Evolutionary conservation across 139 green algal species (phyloP), one percentile per base, ranked within the genome.

Genomic region (Ettlia oleoabundans): DNA sequence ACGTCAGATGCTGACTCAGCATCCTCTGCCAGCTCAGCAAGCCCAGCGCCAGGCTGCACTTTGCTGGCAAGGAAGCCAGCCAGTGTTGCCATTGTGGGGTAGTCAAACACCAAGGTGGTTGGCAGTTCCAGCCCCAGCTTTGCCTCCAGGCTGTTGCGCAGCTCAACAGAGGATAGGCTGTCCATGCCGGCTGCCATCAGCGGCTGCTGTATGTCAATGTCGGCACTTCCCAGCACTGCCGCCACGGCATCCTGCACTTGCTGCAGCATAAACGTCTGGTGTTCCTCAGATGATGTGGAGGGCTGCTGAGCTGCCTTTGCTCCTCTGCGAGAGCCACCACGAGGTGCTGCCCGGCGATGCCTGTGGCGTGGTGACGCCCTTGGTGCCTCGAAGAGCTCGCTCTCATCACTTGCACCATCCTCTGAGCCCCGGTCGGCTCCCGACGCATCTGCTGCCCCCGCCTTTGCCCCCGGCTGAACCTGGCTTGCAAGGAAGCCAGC

Each of bases 81-180:
- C 6, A 94, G 82, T 13, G 88, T 82, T 3, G 42, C 52, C 10
- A 64, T 30, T 1, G 67, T 88, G 18, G 92, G 92, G 83, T 93
- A 94, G 85, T 96, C 92, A 78, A 95, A 94, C 4, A 88, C 79
- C 0, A 95, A 62, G 2, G 92, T 95, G n/a, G 79, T 69, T 0
- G 91, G 90, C 66, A 95, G 84, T 19, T 91, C 78, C 5, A 92
- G 21, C 26, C 74, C 78, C 38, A 94, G 80, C 4, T 37, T 64
- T 26, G 53, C 83, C 40, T 95, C 90, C 10, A 98, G 90, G 19
- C 70, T 81, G 79, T 95, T 94, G 37, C 90, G 84, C 80, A 97
- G 89, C 91, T 98, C 93, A 58, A 96, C 92, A 4, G 91, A 88
- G 2, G 90, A 89, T 71, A 96, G 84, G 9, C 89, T 95, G 88